A percentile compares a stretch with the other conserved stretches of the same genome.
Conservation (phyloP, 2,329 filamentous ascomycete species). For the Tricladium varicosporioides region DNA sequence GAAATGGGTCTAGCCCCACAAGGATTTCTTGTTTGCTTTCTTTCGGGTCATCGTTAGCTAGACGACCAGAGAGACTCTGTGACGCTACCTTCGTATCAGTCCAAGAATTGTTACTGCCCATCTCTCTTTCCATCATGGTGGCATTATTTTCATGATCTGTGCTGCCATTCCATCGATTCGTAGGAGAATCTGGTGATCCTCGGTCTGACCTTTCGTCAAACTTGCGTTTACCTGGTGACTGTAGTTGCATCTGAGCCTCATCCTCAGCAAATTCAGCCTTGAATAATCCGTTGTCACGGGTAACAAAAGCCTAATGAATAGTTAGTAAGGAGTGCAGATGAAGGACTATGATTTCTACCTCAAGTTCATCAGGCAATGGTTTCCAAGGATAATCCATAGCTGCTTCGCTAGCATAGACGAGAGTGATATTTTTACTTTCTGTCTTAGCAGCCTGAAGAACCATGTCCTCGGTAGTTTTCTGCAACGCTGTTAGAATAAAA, state of each 20-base stretch:
- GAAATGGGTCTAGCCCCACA: constrained; percentile 27
- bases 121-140: constrained; percentile 9
- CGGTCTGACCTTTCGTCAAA: constrained; percentile 23
- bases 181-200: constrained; percentile 1
- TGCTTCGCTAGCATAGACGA: constrained; percentile 54
- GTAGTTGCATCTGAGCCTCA: constrained; percentile 14
- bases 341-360: constrained; percentile 30
- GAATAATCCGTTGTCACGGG: constrained; percentile 52
- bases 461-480: constrained; percentile 48
- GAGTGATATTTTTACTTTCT: constrained; percentile 46
- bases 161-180: constrained; percentile 1
- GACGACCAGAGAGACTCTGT: constrained; percentile 2
- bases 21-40: constrained; percentile 17
- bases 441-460: constrained; percentile 46
- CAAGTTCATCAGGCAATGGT: constrained; percentile 40
- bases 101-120: background rate
- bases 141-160: constrained; percentile 1
- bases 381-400: constrained; percentile 38
- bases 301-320: constrained; percentile 44
- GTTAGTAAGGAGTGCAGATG: background rate
- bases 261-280: constrained; percentile 42
- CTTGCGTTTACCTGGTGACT: constrained; percentile 30
- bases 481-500: constrained; percentile 9
- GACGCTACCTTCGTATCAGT: constrained; percentile 4
- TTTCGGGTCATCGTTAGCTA: constrained; percentile 5